Evolutionary conservation across 192 early-diverging fungal species (phyloP), one percentile per base, ranked within the genome.

Genomic region (Mortierella antarctica): DNA sequence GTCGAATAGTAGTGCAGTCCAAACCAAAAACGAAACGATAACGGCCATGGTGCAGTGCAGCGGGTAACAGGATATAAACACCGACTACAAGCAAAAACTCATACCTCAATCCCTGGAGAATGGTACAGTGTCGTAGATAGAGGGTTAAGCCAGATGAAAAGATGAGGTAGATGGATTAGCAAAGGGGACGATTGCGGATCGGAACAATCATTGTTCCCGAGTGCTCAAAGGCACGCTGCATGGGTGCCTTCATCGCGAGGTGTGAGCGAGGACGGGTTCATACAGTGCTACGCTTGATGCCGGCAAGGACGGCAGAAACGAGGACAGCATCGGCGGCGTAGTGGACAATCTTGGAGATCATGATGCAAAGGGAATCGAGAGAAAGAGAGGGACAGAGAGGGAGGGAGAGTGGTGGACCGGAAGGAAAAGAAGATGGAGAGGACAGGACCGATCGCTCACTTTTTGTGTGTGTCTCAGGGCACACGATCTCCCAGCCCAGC

Each of bases 301-400:
- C 89, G 55, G 86, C 87, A 20, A 88, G 81, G 44, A 89, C 88
- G 18, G 89, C 84, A 14, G 87, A 88, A 18, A 91, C 73, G n/a
- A 91, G 74, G 23, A 90, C 72, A 18, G 87, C 88, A 63, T 91
- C 86, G 62, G 83, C 84, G 7, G 88, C 83, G 68, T 83, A 68
- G 67, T 90, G 89, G 55, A 85, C 67, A 55, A 89, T n/a, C 77
- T 81, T 76, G 54, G 77, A 70, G 62, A 88, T 64, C 79, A 89
- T 80, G 42, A 41, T 71, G 10, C n/a, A 45, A 39, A 18, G 39
- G 48, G 23, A 41, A 3, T 57, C 11, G 55, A 20, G 44, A 17
- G 12, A 58, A 14, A 18, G 54, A 56, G n/a, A 17, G 55, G 31
- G 58, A 66, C 54, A 48, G 42, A 21, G 17, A 52, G 42, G 17